Evolutionary conservation across 2,329 filamentous ascomycete genomes (phyloP), one percentile per base, ranked within the genome.

Genomic region (Aspergillus pseudoviridinutans): DNA sequence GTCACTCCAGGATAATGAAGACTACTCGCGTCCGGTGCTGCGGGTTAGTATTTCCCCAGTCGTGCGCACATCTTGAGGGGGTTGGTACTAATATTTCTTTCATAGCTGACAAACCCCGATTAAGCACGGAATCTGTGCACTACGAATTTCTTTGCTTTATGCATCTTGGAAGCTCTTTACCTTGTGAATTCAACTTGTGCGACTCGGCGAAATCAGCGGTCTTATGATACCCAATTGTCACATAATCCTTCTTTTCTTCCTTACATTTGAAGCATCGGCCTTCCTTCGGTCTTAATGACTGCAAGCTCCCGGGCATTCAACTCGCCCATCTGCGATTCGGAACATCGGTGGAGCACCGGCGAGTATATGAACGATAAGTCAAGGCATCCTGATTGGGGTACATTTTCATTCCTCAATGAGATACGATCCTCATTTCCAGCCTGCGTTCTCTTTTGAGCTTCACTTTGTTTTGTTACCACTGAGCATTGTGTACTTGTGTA

Each of bases 1-100:
- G 20, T 79, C 77, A 20, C 71, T 80, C 22, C 76, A 78, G 58
- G 78, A 80, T 59, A 75, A 79, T 56, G 75, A 78, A 64, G 78
- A 80, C 61, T 80, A 80, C 65, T 78, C 77, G 35, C 71, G 78
- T 27, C 77, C 75, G 49, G 75, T 78, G 35, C 64, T 78, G 62
- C 73, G 75, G 44, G 75, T 78, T 59, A 67, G 75, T 71, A 29
- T 22, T 5, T 3, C 20, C 27, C 5, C 6, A 17, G 4, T 17
- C 32, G 32, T 17, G 32, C 32, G 32, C 32, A 17, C 32, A 24
- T 3, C 14, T 7, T 22, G 44, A 24, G 14, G 1, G n/a, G 24
- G 12, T 50, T 46, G 50, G 35, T 29, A 41, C 67, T 71, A 58
- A 70, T 54, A 4, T 46, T 24, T 35, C 4, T 14, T 44, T 50